Conservation (phyloP, 495 filamentous ascomycete genomes). For the Parmelia sp. region DNA sequence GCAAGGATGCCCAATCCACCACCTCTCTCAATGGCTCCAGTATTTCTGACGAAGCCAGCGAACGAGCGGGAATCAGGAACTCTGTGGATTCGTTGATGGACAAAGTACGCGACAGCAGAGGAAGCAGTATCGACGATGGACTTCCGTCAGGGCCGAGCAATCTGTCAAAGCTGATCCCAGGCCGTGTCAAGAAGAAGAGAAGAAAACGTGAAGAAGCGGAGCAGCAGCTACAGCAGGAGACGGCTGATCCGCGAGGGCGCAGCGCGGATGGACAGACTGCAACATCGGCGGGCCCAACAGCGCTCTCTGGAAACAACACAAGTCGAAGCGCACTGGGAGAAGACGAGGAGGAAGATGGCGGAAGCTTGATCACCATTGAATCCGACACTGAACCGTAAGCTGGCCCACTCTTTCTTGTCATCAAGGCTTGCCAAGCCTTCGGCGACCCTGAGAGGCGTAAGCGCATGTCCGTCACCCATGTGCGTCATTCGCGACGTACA, state of each 20-base stretch:
- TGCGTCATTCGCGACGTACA: slow-evolving; percentile 1
- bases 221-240: slow-evolving; percentile 30
- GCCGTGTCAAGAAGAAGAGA: slow-evolving; percentile 43
- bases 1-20: slow-evolving; percentile 26
- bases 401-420: slow-evolving; percentile 14
- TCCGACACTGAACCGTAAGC: slow-evolving; percentile 66
- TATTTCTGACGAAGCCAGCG: slow-evolving; percentile 28
- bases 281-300: slow-evolving; percentile 16
- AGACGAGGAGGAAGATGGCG: slow-evolving; percentile 42
- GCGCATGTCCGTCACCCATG: slow-evolving; percentile 2
- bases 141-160: slow-evolving; percentile 22
- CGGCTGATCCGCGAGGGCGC: slow-evolving; percentile 32
- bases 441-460: slow-evolving; percentile 13
- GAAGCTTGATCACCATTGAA: slow-evolving; percentile 61
- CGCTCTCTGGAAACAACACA: slow-evolving; percentile 13
- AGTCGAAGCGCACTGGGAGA: slow-evolving; percentile 31
- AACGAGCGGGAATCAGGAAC: slow-evolving; percentile 25
- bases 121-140: slow-evolving; percentile 29
- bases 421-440: slow-evolving; percentile 23
- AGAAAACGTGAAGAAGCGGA: slow-evolving; percentile 27
- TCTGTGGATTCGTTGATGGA: slow-evolving; percentile 31
- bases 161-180: slow-evolving; percentile 47
- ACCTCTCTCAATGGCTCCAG: slow-evolving; percentile 29
- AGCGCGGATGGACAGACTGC: slow-evolving; percentile 29
- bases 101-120: slow-evolving; percentile 36